These are phyloP conservation scores for Pseudogymnoascus sp. DNA, from an alignment of 2,329 filamentous ascomycete genomes.

Conservation along the genomic window DNA sequence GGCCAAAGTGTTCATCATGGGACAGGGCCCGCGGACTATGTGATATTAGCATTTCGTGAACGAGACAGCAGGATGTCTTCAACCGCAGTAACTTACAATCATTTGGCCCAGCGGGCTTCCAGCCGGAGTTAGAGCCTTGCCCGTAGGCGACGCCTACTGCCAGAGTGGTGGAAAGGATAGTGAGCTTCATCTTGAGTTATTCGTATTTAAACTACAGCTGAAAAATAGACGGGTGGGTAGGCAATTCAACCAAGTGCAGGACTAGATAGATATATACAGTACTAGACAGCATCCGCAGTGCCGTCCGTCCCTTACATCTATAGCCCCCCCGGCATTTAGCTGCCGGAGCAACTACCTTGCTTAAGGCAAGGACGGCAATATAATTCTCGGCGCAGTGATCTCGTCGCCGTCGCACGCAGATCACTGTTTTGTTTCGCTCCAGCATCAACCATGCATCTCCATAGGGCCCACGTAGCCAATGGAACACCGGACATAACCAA, in stretches of 20 bases:
- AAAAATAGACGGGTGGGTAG: neutral
- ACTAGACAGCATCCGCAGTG: neutral
- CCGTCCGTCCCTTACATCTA: neutral
- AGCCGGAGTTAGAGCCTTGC: conserved; percentile 6
- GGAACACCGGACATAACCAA: neutral
- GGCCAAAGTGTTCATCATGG: conserved; percentile 40
- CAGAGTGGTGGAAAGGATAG: neutral
- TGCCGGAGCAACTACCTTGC: conserved; percentile 3
- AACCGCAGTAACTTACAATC: conserved; percentile 12
- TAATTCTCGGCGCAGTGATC: neutral
- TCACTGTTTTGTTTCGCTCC: neutral
- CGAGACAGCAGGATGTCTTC: neutral
- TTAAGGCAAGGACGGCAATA: neutral
- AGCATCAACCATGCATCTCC: neutral
- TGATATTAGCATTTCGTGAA: conserved; percentile 10
- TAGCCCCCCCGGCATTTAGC: neutral
- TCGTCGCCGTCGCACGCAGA: neutral
- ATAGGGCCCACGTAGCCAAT: neutral
- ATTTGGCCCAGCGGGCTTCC: conserved; percentile 15
- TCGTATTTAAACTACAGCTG: neutral
- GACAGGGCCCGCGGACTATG: conserved; percentile 33
- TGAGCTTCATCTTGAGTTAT: neutral
- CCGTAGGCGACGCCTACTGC: neutral
- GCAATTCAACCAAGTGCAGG: neutral
- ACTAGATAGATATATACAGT: neutral